phyloP scores from a whole-genome alignment of 306 rosid genomes.

The Ormosia emarginata region DNA sequence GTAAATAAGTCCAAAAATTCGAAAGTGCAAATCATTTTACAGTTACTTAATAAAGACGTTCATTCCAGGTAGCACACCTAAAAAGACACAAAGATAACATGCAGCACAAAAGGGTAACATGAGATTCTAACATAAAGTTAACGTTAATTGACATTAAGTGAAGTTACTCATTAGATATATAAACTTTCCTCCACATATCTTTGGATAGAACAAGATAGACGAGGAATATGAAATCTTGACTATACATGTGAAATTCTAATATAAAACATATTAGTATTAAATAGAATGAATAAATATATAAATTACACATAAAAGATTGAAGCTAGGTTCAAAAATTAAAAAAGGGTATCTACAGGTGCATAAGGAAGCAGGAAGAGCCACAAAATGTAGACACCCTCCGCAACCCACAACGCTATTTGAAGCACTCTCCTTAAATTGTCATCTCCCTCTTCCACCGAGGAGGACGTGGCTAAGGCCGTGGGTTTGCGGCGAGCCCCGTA shows the following conservation, averaged over 20 bases:
- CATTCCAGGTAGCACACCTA: neutral
- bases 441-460: slow-evolving; percentile 20
- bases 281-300: too few species aligned
- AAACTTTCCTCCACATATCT: too few species aligned
- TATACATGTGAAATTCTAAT: too few species aligned
- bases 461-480: slow-evolving; percentile 3
- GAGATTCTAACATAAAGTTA: too few species aligned
- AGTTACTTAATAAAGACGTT: neutral
- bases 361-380: slow-evolving; percentile 86
- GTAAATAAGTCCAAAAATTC: neutral
- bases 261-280: too few species aligned
- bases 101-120: too few species aligned
- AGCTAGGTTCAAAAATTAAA: neutral
- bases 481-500: slow-evolving; percentile 42
- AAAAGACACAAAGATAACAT: too few species aligned
- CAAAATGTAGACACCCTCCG: slow-evolving; percentile 63
- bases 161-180: too few species aligned
- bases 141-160: too few species aligned
- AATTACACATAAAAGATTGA: too few species aligned
- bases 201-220: too few species aligned
- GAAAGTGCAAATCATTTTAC: neutral
- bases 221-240: too few species aligned
- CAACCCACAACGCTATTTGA: slow-evolving; percentile 54
- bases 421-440: slow-evolving; percentile 30
- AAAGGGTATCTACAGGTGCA: slow-evolving; percentile 58